Base-by-base conservation (phyloP, 225 moss, liverwort and hornwort genomes). In the Polytrichum commune region DNA sequence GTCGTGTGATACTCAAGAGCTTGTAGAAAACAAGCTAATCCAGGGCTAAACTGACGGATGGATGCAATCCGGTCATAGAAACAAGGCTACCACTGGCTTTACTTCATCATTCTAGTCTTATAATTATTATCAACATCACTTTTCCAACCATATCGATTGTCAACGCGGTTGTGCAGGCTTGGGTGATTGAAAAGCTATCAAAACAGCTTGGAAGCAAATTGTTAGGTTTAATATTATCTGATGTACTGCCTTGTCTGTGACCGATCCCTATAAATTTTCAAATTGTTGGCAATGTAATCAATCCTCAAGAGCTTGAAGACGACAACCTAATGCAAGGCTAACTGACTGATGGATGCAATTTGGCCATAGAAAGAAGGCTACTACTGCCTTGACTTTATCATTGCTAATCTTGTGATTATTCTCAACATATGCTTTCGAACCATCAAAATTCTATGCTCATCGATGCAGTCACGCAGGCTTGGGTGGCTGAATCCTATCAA, bases 361-460 rank as follows among this genome's bases (percentile, higher is more conserved):
- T 67, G 54, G 64, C 27, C 29, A 46, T 46, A 85, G 81, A 85
- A 85, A 76, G 54, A 81, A 64, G 54, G 20, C 72, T 86, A 80
- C 63, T 79, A 80, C 20, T 82, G 79, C 64, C 80, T 86, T 18
- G 82, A 82, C 72, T 68, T 82, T 29, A 75, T 86, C 20, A 86
- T 82, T 18, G 73, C 80, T 75, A 70, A 56, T 80, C 70, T 82
- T 76, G 86, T 82, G 77, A 32, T 54, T 64, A 53, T 19, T 64
- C 77, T 61, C 6, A 46, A 46, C 46, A 46, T 16, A 3, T 46
- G 46, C 13, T 16, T 46, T 16, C 46, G 4, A 46, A 16, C 46
- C 46, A 46, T 46, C 16, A 46, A 46, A 35, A n/a, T 33, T 58
- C 58, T 58, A 6, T 24, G 24, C 8, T 58, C 20, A 58, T 22